Percentiles rank a stretch among this genome's conserved stretches.
These are phyloP conservation scores for Artemisia tridentata DNA, from an alignment of 129 eudicot species.

Conservation along the genomic window DNA sequence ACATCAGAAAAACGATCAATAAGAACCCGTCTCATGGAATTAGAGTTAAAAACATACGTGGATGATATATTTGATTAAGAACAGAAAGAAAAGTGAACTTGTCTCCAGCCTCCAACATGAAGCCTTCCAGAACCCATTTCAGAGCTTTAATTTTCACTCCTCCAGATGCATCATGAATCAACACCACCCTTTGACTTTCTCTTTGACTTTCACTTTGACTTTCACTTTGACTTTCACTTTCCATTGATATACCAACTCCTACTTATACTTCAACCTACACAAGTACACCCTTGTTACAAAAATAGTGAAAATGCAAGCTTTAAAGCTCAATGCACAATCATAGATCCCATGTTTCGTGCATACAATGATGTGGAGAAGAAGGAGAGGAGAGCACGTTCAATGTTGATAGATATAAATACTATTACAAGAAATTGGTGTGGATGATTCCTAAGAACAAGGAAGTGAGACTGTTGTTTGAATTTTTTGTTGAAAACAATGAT, in stretches of 20 bases:
- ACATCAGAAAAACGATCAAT: neutral
- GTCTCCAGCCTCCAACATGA: conserved; percentile 42
- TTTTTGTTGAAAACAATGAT: conserved; percentile 8
- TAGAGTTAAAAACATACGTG: conserved; percentile 20
- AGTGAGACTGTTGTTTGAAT: conserved; percentile 16
- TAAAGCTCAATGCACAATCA: conserved; percentile 22
- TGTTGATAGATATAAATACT: conserved; percentile 10
- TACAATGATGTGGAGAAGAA: neutral
- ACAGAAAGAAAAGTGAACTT: conserved; percentile 33
- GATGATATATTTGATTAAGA: conserved; percentile 36
- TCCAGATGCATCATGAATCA: conserved; percentile 45
- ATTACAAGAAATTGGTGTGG: neutral
- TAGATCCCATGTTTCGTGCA: conserved; percentile 3
- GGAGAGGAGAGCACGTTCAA: conserved; percentile 6
- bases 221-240: too few species aligned
- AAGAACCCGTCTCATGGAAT: neutral
- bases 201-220: conserved; percentile 34
- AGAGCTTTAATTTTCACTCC: conserved; percentile 27
- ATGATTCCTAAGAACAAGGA: conserved; percentile 14
- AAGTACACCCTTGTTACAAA: neutral
- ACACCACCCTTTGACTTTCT: conserved; percentile 42
- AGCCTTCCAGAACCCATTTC: conserved; percentile 42
- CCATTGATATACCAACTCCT: conserved; percentile 17
- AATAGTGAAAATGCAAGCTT: neutral
- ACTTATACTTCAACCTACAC: neutral